Evolutionary conservation across 495 filamentous ascomycete genomes (phyloP), one percentile per base, ranked within the genome.

Genomic region (Bathelium albidoporum): DNA sequence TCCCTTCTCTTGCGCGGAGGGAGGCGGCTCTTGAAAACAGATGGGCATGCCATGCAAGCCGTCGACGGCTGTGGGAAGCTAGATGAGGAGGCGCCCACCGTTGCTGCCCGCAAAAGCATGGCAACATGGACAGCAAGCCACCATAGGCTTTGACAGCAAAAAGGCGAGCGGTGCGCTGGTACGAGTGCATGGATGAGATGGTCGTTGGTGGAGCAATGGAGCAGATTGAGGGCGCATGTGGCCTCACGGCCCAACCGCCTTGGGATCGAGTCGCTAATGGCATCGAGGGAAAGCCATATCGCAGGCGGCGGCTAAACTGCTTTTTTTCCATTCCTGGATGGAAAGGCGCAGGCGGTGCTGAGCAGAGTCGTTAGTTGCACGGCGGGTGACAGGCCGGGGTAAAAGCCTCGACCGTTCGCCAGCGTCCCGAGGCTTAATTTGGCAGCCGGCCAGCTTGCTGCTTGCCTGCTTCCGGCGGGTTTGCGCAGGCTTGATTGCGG

Each of bases 361-460:
- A 55, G 7, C 20, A 55, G 43, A 7, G n/a, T 20, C 11, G 43
- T n/a, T 14, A 49, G 43, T 18, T n/a, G 9, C 34, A 39, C 10
- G 43, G 20, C 43, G 18, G 49, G 49, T 29, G 49, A 55, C 49
- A 55, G 24, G 24, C 49, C 24, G 49, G 49, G 49, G 49, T 11
- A 55, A 26, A 26, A 55, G 49, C 49, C 49, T 55, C 49, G 49
- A 55, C 49, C 49, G 49, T 29, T 55, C 49, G 49, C 49, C 20
- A 55, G 10, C 49, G 5, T 55, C 49, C 49, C 49, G 49, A 29
- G 26, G 49, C 49, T 55, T 55, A 55, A 28, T 55, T 55, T 55
- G 49, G 49, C 49, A 55, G 43, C 20, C 4, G 9, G 22, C 24
- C 26, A 28, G 49, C 49, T 9, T 55, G 24, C 49, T 55, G 49